Evolutionary conservation across 306 rosid species (phyloP).

Genomic region (Vigna unguiculata): DNA sequence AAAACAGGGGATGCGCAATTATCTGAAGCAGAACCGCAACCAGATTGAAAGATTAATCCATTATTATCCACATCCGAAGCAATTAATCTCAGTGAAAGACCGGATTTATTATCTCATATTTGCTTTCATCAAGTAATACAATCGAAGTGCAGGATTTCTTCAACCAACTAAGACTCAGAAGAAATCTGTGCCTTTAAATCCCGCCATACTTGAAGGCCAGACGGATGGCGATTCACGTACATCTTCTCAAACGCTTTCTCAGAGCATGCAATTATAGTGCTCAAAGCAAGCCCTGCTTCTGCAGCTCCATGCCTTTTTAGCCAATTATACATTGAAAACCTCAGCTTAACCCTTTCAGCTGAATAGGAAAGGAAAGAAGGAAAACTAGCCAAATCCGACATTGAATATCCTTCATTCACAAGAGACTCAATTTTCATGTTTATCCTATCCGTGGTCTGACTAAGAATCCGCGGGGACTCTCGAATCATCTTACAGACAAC

Average conservation of each 20-base stretch:
- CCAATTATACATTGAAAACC: slow-evolving; percentile 77
- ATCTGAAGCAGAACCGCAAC: slow-evolving; percentile 14
- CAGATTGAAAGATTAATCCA: slow-evolving; percentile 22
- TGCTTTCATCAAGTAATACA: not conserved
- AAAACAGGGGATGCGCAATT: slow-evolving; percentile 11
- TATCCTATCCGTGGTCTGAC: slow-evolving; percentile 60
- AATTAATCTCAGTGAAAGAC: not conserved
- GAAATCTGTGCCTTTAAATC: slow-evolving; percentile 55
- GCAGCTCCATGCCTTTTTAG: slow-evolving; percentile 60
- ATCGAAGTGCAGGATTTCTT: not conserved
- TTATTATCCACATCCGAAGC: not conserved
- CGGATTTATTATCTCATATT: not conserved
- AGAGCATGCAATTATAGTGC: slow-evolving; percentile 68
- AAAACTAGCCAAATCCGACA: slow-evolving; percentile 60
- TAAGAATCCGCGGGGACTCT: slow-evolving; percentile 73
- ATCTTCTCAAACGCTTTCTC: slow-evolving; percentile 50
- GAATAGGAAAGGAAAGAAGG: slow-evolving; percentile 69
- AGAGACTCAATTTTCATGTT: slow-evolving; percentile 64
- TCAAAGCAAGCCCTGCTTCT: slow-evolving; percentile 55
- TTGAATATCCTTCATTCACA: slow-evolving; percentile 64
- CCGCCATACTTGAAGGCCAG: slow-evolving; percentile 71
- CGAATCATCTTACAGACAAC: slow-evolving; percentile 62
- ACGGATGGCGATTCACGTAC: slow-evolving; percentile 70
- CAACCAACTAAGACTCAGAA: slow-evolving; percentile 35
- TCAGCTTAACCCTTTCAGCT: slow-evolving; percentile 60